phyloP scores from a whole-genome alignment of 2,329 filamentous ascomycete species.

The Podosphaera xanthii region DNA sequence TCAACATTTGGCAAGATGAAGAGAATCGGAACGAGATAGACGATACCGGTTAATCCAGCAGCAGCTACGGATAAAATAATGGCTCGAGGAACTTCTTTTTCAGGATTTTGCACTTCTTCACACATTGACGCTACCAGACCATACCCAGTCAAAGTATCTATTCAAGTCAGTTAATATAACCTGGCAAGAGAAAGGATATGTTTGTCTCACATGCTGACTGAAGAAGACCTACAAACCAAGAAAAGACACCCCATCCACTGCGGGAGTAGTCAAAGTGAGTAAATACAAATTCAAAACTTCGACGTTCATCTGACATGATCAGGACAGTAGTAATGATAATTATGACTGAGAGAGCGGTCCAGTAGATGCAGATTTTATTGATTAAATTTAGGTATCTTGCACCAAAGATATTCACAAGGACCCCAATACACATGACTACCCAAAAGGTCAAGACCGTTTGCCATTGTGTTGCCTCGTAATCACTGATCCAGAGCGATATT shows the following conservation, averaged over 20 bases:
- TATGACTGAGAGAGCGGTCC: conserved; percentile 31
- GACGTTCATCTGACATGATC: conserved; percentile 29
- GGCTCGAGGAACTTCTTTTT: conserved; percentile 33
- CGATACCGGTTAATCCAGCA: conserved; percentile 24
- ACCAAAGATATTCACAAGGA: conserved; percentile 40
- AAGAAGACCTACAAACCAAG: conserved; percentile 38
- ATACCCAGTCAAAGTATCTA: conserved; percentile 39
- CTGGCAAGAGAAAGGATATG: too few relatives aligned
- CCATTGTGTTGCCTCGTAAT: conserved; percentile 30
- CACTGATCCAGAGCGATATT: conserved; percentile 29
- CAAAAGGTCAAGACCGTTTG: conserved; percentile 52
- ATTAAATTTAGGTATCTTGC: conserved; percentile 44
- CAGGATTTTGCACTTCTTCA: conserved; percentile 40
- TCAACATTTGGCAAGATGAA: conserved; percentile 9
- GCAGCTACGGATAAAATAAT: conserved; percentile 25
- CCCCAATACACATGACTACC: conserved; percentile 39
- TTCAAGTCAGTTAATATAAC: conserved; percentile 5
- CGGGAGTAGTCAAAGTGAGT: conserved; percentile 31
- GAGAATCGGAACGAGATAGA: conserved; percentile 29
- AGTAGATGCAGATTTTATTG: conserved; percentile 32
- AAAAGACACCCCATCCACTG: conserved; percentile 34
- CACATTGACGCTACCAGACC: conserved; percentile 50
- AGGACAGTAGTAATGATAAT: conserved; percentile 33
- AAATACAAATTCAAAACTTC: conserved; percentile 27
- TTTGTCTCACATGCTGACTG: conserved; percentile 28